Percentiles rank a stretch among this genome's conserved stretches.
Evolutionary conservation across 164 flowering plant genomes (phyloP).

Genomic region (Tetracentron sinense): DNA sequence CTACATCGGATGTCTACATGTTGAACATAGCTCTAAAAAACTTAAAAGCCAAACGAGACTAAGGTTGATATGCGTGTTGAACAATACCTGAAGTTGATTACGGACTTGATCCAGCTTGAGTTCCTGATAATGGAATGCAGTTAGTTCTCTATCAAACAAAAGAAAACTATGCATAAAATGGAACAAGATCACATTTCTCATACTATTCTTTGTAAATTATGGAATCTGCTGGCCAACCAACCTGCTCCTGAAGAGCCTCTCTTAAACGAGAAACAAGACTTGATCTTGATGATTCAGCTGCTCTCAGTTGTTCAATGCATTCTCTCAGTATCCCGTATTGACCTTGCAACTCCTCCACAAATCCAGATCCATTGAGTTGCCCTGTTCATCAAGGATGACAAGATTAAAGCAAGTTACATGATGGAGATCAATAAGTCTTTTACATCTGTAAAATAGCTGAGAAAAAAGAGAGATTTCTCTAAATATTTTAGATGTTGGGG

Average conservation of each 20-base stretch:
- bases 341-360: conserved; percentile 63
- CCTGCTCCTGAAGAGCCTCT: conserved; percentile 92
- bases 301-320: conserved; percentile 62
- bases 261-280: conserved; percentile 64
- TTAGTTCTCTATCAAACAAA: conserved; percentile 10
- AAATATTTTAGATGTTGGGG: too few species aligned
- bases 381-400: conserved; percentile 35
- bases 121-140: conserved; percentile 44
- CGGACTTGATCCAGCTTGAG: too few species aligned
- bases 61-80: too few species aligned
- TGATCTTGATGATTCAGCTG: conserved; percentile 63
- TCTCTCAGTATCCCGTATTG: conserved; percentile 59
- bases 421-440: neutral
- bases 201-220: neutral
- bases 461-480: neutral
- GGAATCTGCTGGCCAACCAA: conserved; percentile 17
- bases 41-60: too few species aligned
- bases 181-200: neutral
- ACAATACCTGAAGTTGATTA: too few species aligned
- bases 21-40: too few species aligned
- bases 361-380: conserved; percentile 39
- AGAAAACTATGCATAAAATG: neutral
- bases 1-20: too few species aligned
- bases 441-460: neutral
- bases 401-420: neutral